phyloP scores from a whole-genome alignment of 192 early-diverging fungal genomes.

The Chytriomyces hyalinus region DNA sequence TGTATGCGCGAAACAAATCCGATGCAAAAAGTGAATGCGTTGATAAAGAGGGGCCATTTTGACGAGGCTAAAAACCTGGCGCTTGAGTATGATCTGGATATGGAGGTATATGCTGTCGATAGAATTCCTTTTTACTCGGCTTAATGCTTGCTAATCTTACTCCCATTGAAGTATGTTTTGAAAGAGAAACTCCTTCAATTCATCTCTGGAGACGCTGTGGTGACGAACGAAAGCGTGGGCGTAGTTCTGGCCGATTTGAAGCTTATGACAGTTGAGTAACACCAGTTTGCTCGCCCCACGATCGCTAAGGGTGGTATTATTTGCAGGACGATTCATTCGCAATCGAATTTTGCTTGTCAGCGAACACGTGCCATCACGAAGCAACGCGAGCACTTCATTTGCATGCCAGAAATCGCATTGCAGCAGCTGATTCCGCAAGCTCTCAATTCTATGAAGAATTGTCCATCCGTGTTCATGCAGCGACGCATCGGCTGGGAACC shows the following conservation, averaged over 20 bases:
- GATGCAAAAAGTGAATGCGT: constrained; percentile 30
- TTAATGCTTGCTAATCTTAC: neutral
- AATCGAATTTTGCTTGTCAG: constrained; percentile 35
- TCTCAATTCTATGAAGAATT: neutral
- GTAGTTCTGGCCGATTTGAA: neutral
- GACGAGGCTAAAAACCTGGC: constrained; percentile 47
- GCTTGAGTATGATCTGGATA: constrained; percentile 34
- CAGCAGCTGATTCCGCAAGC: neutral
- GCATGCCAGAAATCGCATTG: constrained; percentile 29
- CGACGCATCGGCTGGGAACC: constrained; percentile 43
- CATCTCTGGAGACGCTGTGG: neutral
- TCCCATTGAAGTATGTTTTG: constrained; percentile 20
- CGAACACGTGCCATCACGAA: constrained; percentile 5
- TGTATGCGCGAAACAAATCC: constrained; percentile 39
- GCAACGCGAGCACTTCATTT: constrained; percentile 31
- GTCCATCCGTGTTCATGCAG: constrained; percentile 25
- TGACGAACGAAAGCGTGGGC: too few species aligned
- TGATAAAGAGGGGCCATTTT: constrained; percentile 38
- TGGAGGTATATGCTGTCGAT: constrained; percentile 27
- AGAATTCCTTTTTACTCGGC: neutral
- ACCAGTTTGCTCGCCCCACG: neutral
- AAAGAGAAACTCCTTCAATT: constrained; percentile 14
- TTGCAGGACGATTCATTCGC: constrained; percentile 33
- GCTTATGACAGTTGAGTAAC: neutral
- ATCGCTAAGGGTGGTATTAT: neutral